phyloP scores from a whole-genome alignment of 257 asterid species.

The Verbascum thapsus region DNA sequence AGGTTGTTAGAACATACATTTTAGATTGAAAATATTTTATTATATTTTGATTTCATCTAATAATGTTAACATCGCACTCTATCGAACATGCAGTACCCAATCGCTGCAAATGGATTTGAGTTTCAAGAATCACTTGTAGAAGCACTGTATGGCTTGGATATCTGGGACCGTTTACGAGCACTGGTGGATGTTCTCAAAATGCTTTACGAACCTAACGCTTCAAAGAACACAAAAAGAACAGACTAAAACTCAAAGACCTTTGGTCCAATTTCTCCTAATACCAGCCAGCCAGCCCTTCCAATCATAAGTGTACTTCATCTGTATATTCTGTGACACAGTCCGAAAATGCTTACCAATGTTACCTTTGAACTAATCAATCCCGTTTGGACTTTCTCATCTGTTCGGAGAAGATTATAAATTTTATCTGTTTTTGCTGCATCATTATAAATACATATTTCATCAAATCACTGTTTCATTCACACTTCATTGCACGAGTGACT shows the following conservation, averaged over 20 bases:
- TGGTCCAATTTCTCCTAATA: too few species aligned
- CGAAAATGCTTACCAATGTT: constrained; percentile 12
- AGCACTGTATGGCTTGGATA: constrained; percentile 74
- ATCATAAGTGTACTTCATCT: constrained; percentile 4
- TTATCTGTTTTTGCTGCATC: neutral
- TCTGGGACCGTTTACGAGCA: constrained; percentile 79
- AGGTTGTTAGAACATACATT: neutral
- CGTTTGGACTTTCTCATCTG: neutral
- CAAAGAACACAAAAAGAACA: constrained; percentile 45
- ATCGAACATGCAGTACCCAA: constrained; percentile 63
- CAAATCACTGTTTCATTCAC: constrained; percentile 25
- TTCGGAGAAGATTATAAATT: too few species aligned
- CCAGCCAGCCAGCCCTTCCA: too few species aligned
- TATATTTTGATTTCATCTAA: neutral
- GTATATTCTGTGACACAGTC: constrained; percentile 7
- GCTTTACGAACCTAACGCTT: constrained; percentile 56
- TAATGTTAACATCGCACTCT: constrained; percentile 19
- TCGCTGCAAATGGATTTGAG: constrained; percentile 78
- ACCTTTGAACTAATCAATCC: too few species aligned
- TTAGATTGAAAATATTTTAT: too few species aligned
- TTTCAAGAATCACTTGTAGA: constrained; percentile 79
- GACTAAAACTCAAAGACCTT: constrained; percentile 35
- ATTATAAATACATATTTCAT: neutral
- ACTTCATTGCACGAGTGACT: constrained; percentile 74
- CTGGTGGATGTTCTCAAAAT: constrained; percentile 73